Evolutionary conservation across 2,329 filamentous ascomycete species (phyloP), one percentile per base, ranked within the genome.

Genomic region (Alternaria panax): DNA sequence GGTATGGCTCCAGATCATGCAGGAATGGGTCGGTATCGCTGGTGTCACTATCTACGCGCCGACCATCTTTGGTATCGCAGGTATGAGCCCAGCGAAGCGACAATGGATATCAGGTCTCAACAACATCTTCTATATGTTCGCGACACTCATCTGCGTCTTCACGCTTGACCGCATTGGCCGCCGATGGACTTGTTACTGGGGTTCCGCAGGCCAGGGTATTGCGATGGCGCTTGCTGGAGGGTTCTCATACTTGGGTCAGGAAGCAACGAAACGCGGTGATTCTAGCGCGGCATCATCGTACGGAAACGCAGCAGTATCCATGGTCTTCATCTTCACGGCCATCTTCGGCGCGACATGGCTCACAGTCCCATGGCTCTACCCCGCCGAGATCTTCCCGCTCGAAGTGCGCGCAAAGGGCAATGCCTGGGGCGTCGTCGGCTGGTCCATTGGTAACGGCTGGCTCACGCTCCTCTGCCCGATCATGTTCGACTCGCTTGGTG

Each of bases 371-470:
- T 78, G 79, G 84, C 76, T 90, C 0, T 90, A 90, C 55, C 88
- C 88, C 0, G 88, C 90, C 1, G 90, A 93, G 71, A 92, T 92
- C 56, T 92, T 91, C 68, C 89, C 90, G 0, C 77, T 92, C 0
- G 85, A 89, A 60, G 84, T 92, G 0, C 85, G 90, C 22, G 90
- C 90, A 1, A 89, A 90, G 66, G 90, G 90, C 6, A 92, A 92
- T 60, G 89, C 90, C 1, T 92, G 87, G 85, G 90, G 90, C 20
- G 90, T 92, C 0, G 85, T 92, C 0, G 90, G 90, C 0, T 93
- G 90, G 90, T 86, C 83, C 14, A 91, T 92, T 51, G 90, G 90
- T 0, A 92, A 92, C 64, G 89, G 89, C 16, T 90, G 88, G 87
- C 75, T 85, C 4, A 75, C 77, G 0, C 67, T 81, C 0, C 70